These are phyloP conservation scores for Trichoderma oligosporum DNA, from an alignment of 2,329 filamentous ascomycete species.

Conservation along the genomic window DNA sequence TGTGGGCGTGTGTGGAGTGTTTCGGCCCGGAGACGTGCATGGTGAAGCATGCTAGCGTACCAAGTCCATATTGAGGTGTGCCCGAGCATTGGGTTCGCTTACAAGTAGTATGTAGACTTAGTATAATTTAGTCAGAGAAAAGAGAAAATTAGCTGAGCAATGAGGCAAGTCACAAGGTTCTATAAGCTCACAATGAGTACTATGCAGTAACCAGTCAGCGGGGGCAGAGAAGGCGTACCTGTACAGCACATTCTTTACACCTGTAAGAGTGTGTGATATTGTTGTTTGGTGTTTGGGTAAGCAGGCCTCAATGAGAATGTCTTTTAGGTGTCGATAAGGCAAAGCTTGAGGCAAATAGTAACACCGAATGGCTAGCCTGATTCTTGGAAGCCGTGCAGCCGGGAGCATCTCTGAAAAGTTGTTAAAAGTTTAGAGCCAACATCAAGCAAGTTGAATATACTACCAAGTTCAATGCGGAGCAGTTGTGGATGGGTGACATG, in stretches of 20 bases:
- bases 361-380: background rate
- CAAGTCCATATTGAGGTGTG: conserved; percentile 6
- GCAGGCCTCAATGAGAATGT: background rate
- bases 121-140: background rate
- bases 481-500: background rate
- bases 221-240: too few species aligned
- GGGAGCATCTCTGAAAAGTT: background rate
- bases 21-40: conserved; percentile 20
- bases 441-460: too few species aligned
- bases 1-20: conserved; percentile 14
- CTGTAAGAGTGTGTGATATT: too few species aligned
- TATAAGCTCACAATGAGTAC: too few species aligned
- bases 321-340: background rate
- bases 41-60: conserved; percentile 12
- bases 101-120: background rate
- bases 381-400: background rate
- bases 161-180: background rate
- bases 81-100: conserved; percentile 13
- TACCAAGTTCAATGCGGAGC: too few species aligned
- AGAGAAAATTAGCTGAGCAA: background rate
- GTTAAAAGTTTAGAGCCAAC: background rate
- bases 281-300: background rate
- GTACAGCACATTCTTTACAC: too few species aligned
- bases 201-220: too few species aligned
- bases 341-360: conserved; percentile 3